phyloP scores from a whole-genome alignment of 2,329 filamentous ascomycete species.

The Xylariaceae sp. region DNA sequence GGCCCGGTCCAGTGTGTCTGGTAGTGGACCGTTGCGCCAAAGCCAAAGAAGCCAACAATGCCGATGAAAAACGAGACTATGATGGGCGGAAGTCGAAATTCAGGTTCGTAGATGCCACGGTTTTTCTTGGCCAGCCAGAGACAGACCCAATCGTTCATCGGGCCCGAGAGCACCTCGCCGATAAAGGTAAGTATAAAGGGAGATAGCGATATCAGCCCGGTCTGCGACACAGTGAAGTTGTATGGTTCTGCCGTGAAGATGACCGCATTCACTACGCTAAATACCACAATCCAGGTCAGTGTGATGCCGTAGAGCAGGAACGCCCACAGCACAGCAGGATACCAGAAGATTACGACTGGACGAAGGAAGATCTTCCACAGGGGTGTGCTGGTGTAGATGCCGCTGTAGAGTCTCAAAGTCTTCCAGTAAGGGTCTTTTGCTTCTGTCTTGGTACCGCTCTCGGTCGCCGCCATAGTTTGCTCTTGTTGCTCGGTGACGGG shows the following conservation, averaged over 20 bases:
- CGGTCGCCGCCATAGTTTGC: conserved; percentile 4
- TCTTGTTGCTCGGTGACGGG: conserved; percentile 12
- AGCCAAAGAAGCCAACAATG: conserved; percentile 42
- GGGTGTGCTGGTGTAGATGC: conserved; percentile 32
- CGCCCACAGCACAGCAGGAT: conserved; percentile 46
- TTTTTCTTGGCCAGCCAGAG: conserved; percentile 44
- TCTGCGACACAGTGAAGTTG: conserved; percentile 44
- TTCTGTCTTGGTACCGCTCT: conserved; percentile 21
- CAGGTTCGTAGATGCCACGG: conserved; percentile 49
- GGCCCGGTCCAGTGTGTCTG: conserved; percentile 44
- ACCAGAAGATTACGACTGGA: conserved; percentile 45
- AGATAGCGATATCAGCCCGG: conserved; percentile 47
- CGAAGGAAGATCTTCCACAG: conserved; percentile 37
- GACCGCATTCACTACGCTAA: conserved; percentile 43
- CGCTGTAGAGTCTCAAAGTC: conserved; percentile 31
- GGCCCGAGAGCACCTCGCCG: conserved; percentile 40
- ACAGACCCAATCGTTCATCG: conserved; percentile 40
- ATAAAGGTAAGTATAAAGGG: conserved; percentile 44
- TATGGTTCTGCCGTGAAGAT: conserved; percentile 47
- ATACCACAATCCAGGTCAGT: conserved; percentile 37
- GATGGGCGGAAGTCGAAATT: conserved; percentile 42
- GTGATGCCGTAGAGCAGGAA: conserved; percentile 44
- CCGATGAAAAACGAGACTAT: conserved; percentile 36
- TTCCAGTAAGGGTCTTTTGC: conserved; percentile 28
- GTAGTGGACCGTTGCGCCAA: conserved; percentile 39